phyloP scores from a whole-genome alignment of 495 filamentous ascomycete genomes.

The Venustampulla echinocandica region DNA sequence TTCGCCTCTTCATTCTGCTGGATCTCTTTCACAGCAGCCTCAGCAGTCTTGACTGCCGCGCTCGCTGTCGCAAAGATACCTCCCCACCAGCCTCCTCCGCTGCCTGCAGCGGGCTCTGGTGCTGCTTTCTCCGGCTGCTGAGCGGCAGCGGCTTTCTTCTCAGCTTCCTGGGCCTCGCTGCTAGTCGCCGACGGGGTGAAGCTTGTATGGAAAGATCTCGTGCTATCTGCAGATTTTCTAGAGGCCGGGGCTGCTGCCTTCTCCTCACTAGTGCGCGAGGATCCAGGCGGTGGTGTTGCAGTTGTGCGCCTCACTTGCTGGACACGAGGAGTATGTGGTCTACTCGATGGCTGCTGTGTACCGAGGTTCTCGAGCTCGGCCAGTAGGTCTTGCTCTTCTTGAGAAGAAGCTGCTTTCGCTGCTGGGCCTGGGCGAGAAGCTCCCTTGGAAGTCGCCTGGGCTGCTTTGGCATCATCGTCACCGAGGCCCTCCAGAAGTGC shows the following conservation, averaged over 20 bases:
- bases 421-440: slow-evolving; percentile 27
- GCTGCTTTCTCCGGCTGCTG: slow-evolving; percentile 12
- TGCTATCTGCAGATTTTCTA: slow-evolving; percentile 69
- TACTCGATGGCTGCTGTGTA: slow-evolving; percentile 55
- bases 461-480: slow-evolving; percentile 55
- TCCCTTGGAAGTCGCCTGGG: slow-evolving; percentile 32
- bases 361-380: slow-evolving; percentile 73
- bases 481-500: slow-evolving; percentile 53
- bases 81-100: slow-evolving; percentile 80
- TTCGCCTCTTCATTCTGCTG: slow-evolving; percentile 94
- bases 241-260: slow-evolving; percentile 36
- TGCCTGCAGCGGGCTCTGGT: slow-evolving; percentile 8
- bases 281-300: slow-evolving; percentile 41
- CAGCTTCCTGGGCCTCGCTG: slow-evolving; percentile 35
- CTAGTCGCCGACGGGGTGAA: slow-evolving; percentile 46
- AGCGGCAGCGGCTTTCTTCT: slow-evolving; percentile 34
- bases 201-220: slow-evolving; percentile 53
- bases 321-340: slow-evolving; percentile 76
- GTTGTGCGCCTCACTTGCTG: slow-evolving; percentile 51
- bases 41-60: slow-evolving; percentile 89
- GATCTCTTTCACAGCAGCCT: slow-evolving; percentile 88
- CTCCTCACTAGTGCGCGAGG: slow-evolving; percentile 50
- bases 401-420: slow-evolving; percentile 36
- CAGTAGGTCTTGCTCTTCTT: slow-evolving; percentile 53
- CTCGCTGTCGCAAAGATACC: slow-evolving; percentile 63